phyloP scores from a whole-genome alignment of 306 rosid species.

The Potentilla sterilis region DNA sequence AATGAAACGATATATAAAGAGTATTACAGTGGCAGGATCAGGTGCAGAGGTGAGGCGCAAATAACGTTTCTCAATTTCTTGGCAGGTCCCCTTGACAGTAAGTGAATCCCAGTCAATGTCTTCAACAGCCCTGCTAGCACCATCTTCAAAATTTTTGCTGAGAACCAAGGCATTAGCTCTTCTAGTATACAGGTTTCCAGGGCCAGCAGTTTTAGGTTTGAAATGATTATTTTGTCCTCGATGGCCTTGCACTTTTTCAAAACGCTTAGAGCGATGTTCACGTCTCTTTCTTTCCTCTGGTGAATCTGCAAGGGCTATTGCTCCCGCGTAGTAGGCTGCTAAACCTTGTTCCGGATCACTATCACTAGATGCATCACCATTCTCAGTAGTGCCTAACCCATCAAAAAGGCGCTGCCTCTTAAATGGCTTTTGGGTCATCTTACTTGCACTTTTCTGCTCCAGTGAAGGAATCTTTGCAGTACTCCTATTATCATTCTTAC shows the following conservation, averaged over 20 bases:
- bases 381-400: slow-evolving; percentile 44
- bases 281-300: slow-evolving; percentile 95
- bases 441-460: slow-evolving; percentile 56
- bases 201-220: slow-evolving; percentile 54
- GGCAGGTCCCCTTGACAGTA: slow-evolving; percentile 97
- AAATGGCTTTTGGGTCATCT: slow-evolving; percentile 51
- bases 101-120: slow-evolving; percentile 99
- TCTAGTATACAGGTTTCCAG: slow-evolving; percentile 68
- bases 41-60: slow-evolving; percentile 98
- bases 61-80: slow-evolving; percentile 92
- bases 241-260: slow-evolving; percentile 78
- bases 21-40: slow-evolving; percentile 82
- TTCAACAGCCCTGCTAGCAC: slow-evolving; percentile 84
- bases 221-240: slow-evolving; percentile 52
- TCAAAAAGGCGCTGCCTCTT: slow-evolving; percentile 81
- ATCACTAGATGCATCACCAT: slow-evolving; percentile 78
- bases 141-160: slow-evolving; percentile 73
- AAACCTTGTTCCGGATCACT: slow-evolving; percentile 85
- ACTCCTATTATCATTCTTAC: slow-evolving; percentile 45
- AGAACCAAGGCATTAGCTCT: slow-evolving; percentile 77
- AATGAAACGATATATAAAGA: slow-evolving; percentile 2
- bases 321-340: slow-evolving; percentile 63
- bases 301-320: slow-evolving; percentile 67
- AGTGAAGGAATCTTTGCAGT: slow-evolving; percentile 48
- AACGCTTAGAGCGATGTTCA: slow-evolving; percentile 87